phyloP scores from a whole-genome alignment of 306 rosid species.

The Senna tora region DNA sequence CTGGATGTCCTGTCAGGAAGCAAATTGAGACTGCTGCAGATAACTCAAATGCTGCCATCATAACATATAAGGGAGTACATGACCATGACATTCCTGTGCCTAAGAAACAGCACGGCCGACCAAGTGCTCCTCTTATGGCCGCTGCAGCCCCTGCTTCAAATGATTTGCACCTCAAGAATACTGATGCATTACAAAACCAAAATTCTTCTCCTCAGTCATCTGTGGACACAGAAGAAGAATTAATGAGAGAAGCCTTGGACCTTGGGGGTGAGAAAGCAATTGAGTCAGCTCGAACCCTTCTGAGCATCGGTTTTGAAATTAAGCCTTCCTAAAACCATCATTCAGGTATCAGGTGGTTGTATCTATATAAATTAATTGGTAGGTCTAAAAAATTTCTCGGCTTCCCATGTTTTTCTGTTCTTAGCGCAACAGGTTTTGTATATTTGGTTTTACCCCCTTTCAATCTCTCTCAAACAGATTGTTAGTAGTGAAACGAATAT shows the following conservation, averaged over 20 bases:
- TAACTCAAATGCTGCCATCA: slow-evolving; percentile 66
- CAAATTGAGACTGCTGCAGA: slow-evolving; percentile 75
- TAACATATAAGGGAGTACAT: slow-evolving; percentile 92
- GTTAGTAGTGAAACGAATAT: slow-evolving; percentile 25
- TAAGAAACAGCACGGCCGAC: slow-evolving; percentile 87
- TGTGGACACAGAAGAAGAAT: slow-evolving; percentile 81
- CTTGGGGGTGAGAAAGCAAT: slow-evolving; percentile 98
- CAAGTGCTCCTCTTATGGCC: slow-evolving; percentile 81
- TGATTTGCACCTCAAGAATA: slow-evolving; percentile 51
- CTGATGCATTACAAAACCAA: slow-evolving; percentile 47
- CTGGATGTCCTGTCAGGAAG: slow-evolving; percentile 79
- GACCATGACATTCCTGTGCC: slow-evolving; percentile 98
- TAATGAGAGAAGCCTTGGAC: slow-evolving; percentile 86
- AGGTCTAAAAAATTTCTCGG: slow-evolving; percentile 46
- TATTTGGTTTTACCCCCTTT: slow-evolving; percentile 35
- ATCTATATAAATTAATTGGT: slow-evolving; percentile 49
- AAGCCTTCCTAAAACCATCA: slow-evolving; percentile 76
- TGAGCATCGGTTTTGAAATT: slow-evolving; percentile 98
- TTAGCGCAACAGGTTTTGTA: slow-evolving; percentile 45
- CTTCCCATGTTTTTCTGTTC: slow-evolving; percentile 18
- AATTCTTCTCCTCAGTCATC: slow-evolving; percentile 67
- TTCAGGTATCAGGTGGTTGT: slow-evolving; percentile 46
- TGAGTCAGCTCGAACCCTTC: slow-evolving; percentile 91
- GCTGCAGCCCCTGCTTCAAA: slow-evolving; percentile 79
- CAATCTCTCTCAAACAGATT: slow-evolving; percentile 40